Conservation (phyloP, 2,329 filamentous ascomycete genomes). For the Bipolaris oryzae region DNA sequence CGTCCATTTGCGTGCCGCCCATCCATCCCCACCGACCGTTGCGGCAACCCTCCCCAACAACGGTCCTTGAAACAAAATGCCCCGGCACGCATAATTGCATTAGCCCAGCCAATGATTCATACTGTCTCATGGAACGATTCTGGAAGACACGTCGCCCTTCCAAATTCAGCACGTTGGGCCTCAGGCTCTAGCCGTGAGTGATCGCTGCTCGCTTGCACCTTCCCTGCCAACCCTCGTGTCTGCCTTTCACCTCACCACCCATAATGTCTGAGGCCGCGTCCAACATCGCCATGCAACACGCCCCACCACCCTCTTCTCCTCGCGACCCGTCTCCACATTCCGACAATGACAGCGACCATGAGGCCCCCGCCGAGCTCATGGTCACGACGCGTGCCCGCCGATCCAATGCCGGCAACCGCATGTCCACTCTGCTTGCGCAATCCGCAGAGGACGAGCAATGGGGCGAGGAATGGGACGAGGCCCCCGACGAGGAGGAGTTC, state of each 20-base stretch:
- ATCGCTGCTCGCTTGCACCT: constrained; percentile 33
- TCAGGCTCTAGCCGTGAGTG: constrained; percentile 21
- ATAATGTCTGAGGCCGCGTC: constrained; percentile 25
- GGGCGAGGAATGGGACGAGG: constrained; percentile 69
- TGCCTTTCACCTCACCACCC: constrained; percentile 2
- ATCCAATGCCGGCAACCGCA: constrained; percentile 51
- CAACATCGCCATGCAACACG: constrained; percentile 18
- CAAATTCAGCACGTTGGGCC: constrained; percentile 27
- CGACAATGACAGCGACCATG: constrained; percentile 37
- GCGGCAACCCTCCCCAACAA: not conserved
- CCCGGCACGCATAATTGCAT: constrained; percentile 24
- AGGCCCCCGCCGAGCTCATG: constrained; percentile 45
- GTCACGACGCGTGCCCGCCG: constrained; percentile 47
- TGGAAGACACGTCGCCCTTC: constrained; percentile 32
- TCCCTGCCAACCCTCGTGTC: constrained; percentile 18
- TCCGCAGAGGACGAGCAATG: constrained; percentile 44
- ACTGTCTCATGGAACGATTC: constrained; percentile 31
- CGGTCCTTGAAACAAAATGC: constrained; percentile 35
- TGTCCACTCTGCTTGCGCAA: constrained; percentile 47
- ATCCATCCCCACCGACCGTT: not conserved
- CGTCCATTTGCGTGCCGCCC: not conserved
- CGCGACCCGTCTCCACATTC: constrained; percentile 19
- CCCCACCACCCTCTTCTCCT: constrained; percentile 19
- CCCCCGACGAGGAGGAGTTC: constrained; percentile 62
- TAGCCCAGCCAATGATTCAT: not conserved